Evolutionary conservation across 2,329 filamentous ascomycete species (phyloP), one percentile per base, ranked within the genome.

Genomic region (Pseudopyrenochaeta lycopersici): DNA sequence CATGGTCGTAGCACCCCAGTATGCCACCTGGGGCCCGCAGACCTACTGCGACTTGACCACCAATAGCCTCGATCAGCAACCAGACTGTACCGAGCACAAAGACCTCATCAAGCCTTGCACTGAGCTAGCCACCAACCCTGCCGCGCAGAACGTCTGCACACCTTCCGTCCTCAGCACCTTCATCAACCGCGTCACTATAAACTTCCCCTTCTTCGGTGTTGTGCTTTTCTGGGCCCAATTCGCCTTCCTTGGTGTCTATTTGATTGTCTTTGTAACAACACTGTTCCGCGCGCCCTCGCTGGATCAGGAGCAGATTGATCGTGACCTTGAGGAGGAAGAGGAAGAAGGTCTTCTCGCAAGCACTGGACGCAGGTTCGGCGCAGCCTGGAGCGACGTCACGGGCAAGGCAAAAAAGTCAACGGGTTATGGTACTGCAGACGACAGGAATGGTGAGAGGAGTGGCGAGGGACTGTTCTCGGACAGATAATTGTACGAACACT

Each of bases 221-320:
- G 80, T 98, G n/a, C 85, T 91, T 63, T 99, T 98, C 76, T 99
- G 93, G 92, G 91, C 92, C 0, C 95, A 99, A 69, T 98, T 97
- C 71, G 90, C 85, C 11, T 98, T 99, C 78, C 78, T 99, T 38
- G 89, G 80, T 20, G 76, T 97, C 17, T 97, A 96, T 76, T 75
- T 97, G 9, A 78, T 97, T 49, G 88, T 96, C 11, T 90, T 97
- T 64, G 54, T 92, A 18, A 90, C 90, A 0, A 87, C 90, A 2
- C 78, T 97, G 0, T 89, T 98, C 82, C 87, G 90, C 36, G 88
- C 92, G 1, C 93, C 94, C 0, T 88, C 84, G 69, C 76, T 97
- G 31, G 87, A 94, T 65, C 82, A 94, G 50, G 84, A 85, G 40
- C 88, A 93, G 67, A 75, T 96, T 7, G 95, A 98, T 61, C 90